Evolutionary conservation across 208 protist genomes (phyloP).

Genomic region (Lotmaria passim): DNA sequence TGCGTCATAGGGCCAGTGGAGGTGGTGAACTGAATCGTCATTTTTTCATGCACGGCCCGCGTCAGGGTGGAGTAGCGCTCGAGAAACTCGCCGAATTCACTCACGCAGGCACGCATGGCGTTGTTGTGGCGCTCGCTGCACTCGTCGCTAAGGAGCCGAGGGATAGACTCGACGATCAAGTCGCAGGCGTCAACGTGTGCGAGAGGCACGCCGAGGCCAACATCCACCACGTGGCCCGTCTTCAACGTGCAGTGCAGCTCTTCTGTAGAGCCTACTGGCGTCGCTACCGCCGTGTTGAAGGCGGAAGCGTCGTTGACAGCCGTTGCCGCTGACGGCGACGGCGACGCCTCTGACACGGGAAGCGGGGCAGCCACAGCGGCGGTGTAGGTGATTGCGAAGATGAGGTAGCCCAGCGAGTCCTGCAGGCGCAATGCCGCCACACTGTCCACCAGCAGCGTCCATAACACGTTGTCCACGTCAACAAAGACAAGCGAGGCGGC

Average conservation of each 20-base stretch:
- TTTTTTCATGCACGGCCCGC: slow-evolving; percentile 47
- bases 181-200: slow-evolving; percentile 56
- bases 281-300: background rate
- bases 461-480: slow-evolving; percentile 18
- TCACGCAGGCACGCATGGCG: slow-evolving; percentile 65
- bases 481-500: slow-evolving; percentile 11
- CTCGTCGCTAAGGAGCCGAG: slow-evolving; percentile 46
- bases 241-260: slow-evolving; percentile 34
- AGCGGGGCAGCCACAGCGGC: background rate
- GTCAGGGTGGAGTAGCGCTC: slow-evolving; percentile 74
- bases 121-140: slow-evolving; percentile 62
- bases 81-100: slow-evolving; percentile 73
- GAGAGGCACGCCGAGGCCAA: slow-evolving; percentile 75
- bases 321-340: background rate
- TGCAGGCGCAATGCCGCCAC: slow-evolving; percentile 53
- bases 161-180: slow-evolving; percentile 44
- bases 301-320: background rate
- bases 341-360: background rate
- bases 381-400: slow-evolving; percentile 45
- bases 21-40: slow-evolving; percentile 65
- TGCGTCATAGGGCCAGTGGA: slow-evolving; percentile 63
- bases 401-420: slow-evolving; percentile 70
- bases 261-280: background rate
- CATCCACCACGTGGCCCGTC: slow-evolving; percentile 44
- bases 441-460: slow-evolving; percentile 21